A percentile compares a stretch with the other conserved stretches of the same genome.
These are phyloP conservation scores for Cystofilobasidium macerans DNA, from an alignment of 768 basidiomycete genomes.

Conservation along the genomic window DNA sequence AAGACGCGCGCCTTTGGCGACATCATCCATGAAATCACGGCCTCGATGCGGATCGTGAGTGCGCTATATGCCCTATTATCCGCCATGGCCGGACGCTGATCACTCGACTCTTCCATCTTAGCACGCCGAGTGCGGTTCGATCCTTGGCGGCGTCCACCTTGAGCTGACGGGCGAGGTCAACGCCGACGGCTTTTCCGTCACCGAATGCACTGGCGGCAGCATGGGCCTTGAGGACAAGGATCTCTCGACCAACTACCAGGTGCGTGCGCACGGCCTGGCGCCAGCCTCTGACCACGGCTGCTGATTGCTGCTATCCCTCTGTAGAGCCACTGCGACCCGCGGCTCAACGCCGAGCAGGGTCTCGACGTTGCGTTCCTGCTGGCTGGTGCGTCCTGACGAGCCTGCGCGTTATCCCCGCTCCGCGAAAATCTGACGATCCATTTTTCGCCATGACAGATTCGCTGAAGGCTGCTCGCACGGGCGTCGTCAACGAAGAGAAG, in stretches of 20 bases:
- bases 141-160: constrained; percentile 68
- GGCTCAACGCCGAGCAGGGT: constrained; percentile 86
- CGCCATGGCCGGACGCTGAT: no score
- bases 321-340: constrained; percentile 41
- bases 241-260: constrained; percentile 80
- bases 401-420: background rate
- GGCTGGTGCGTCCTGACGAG: background rate
- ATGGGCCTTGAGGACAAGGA: constrained; percentile 87
- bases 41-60: constrained; percentile 55
- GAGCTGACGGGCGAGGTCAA: constrained; percentile 88
- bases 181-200: constrained; percentile 85
- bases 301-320: background rate
- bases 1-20: constrained; percentile 80
- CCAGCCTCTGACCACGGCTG: no score
- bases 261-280: constrained; percentile 33
- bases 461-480: constrained; percentile 13
- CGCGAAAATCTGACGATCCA: background rate
- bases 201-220: constrained; percentile 90
- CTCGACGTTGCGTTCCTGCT: constrained; percentile 76
- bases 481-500: constrained; percentile 5
- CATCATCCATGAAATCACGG: constrained; percentile 75
- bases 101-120: background rate
- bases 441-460: background rate
- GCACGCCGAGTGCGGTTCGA: constrained; percentile 60
- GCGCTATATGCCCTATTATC: no score